Conservation (phyloP, 75 land plant species). For the Picea sitchensis region DNA sequence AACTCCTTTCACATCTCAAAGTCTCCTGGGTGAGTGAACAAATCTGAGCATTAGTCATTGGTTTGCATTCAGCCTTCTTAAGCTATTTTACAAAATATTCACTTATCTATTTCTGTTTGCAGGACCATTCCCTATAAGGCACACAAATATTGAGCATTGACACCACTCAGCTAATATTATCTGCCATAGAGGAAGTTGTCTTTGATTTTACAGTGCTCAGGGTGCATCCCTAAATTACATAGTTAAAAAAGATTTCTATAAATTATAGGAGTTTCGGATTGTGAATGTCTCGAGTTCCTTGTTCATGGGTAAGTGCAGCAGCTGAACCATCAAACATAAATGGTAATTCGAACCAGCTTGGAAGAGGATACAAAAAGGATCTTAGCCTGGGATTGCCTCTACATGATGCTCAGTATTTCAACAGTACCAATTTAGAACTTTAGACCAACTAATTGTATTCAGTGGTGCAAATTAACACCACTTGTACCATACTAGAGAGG, state of each 20-base stretch:
- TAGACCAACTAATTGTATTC: not conserved
- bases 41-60: not conserved
- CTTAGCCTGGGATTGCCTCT: not conserved
- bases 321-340: not conserved
- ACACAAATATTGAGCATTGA: conserved; percentile 9
- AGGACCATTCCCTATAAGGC: conserved; percentile 10
- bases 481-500: not conserved
- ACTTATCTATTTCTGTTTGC: not conserved
- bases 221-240: not conserved
- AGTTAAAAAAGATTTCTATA: not conserved
- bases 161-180: not conserved
- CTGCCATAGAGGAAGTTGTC: not conserved
- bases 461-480: conserved; percentile 6
- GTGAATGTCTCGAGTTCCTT: not conserved
- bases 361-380: not conserved
- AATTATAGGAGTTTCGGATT: not conserved
- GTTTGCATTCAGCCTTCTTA: not conserved
- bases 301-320: not conserved
- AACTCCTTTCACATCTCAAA: not conserved
- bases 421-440: not conserved
- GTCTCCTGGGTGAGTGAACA: not conserved
- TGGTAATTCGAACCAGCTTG: not conserved
- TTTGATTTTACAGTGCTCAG: conserved; percentile 1
- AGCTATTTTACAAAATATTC: not conserved
- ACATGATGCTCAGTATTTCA: conserved; percentile 1